These are phyloP conservation scores for Yarrowia yakushimensis DNA, from an alignment of 805 yeast species.

Conservation along the genomic window DNA sequence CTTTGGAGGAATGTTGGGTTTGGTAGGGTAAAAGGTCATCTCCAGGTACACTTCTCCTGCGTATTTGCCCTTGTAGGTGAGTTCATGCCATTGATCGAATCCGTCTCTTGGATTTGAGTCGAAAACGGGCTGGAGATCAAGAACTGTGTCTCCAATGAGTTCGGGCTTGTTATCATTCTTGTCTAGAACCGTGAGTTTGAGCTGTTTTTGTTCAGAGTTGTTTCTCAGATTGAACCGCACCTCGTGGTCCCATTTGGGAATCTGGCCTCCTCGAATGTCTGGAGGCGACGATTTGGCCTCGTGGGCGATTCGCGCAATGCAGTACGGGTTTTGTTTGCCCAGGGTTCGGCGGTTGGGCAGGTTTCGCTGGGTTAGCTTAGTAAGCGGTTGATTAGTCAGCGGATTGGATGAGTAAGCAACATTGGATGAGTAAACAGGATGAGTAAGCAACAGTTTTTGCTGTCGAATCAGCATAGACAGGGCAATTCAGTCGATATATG, in stretches of 20 bases:
- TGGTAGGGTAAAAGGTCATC: constrained; percentile 79
- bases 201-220: constrained; percentile 46
- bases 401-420: too few species aligned
- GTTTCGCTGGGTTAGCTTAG: constrained; percentile 49
- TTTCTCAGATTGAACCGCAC: constrained; percentile 36
- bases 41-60: constrained; percentile 90
- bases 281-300: constrained; percentile 75
- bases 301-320: constrained; percentile 75
- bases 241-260: constrained; percentile 68
- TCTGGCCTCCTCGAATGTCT: constrained; percentile 86
- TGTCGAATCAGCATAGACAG: too few species aligned
- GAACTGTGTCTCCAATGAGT: constrained; percentile 74
- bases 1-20: constrained; percentile 31
- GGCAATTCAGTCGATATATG: too few species aligned
- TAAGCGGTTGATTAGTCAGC: too few species aligned
- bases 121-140: constrained; percentile 73
- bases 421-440: too few species aligned
- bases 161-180: constrained; percentile 76
- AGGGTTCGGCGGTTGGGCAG: constrained; percentile 80
- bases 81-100: constrained; percentile 78
- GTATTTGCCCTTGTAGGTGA: constrained; percentile 61
- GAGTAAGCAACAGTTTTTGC: too few species aligned
- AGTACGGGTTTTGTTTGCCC: constrained; percentile 93
- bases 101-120: constrained; percentile 67
- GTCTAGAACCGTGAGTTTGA: constrained; percentile 75